A percentile compares a stretch with the other conserved stretches of the same genome.
These are phyloP conservation scores for Carex littledalei DNA, from an alignment of 176 grass and related monocot species.

Conservation along the genomic window DNA sequence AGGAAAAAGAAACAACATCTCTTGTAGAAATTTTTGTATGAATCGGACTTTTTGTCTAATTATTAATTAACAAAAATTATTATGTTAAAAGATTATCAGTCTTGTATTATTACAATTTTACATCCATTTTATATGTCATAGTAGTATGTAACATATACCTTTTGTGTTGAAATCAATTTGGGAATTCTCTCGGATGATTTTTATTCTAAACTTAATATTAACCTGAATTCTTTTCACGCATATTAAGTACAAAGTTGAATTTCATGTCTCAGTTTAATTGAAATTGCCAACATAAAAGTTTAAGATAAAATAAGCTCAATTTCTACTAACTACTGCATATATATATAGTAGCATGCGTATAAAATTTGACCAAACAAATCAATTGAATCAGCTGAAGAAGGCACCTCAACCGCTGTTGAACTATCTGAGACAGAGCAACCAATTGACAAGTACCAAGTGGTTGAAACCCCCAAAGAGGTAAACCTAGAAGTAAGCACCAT, in stretches of 20 bases:
- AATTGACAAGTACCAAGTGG: conserved; percentile 26
- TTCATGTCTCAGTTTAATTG: not conserved
- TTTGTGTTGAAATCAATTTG: not conserved
- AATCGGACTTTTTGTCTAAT: not conserved
- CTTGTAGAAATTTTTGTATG: not conserved
- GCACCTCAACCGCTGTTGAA: not conserved
- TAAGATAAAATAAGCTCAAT: not conserved
- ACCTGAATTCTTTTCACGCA: not conserved
- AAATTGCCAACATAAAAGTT: not conserved
- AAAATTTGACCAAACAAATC: conserved; percentile 3
- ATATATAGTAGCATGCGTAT: not conserved
- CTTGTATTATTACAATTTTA: not conserved
- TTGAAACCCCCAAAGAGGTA: not conserved
- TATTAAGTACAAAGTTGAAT: not conserved
- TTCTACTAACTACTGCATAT: not conserved
- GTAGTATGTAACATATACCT: not conserved
- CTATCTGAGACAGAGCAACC: not conserved
- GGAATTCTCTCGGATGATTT: not conserved
- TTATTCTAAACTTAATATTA: not conserved
- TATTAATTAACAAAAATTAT: not conserved
- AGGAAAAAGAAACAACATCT: not conserved
- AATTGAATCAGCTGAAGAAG: conserved; percentile 6
- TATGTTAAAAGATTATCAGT: not conserved
- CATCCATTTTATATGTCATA: not conserved
- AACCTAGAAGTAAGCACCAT: conserved; percentile 24